These are phyloP conservation scores for Microcyclosporella mali DNA, from an alignment of 2,329 filamentous ascomycete species.

Conservation along the genomic window DNA sequence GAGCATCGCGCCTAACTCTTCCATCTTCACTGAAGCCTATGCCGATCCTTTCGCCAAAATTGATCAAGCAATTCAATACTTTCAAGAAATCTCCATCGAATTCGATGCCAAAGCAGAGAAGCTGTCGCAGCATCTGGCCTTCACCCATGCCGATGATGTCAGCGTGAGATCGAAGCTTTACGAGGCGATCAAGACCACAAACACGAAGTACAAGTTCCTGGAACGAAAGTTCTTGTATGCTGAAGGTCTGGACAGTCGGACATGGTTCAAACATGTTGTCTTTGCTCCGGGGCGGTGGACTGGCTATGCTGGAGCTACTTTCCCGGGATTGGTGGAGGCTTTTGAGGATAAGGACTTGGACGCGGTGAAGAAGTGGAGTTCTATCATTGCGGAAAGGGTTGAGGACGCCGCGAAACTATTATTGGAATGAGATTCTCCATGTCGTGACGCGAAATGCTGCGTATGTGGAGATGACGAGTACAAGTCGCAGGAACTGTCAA, in stretches of 20 bases:
- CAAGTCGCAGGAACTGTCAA: no score
- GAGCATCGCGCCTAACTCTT: constrained; percentile 23
- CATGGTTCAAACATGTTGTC: constrained; percentile 92
- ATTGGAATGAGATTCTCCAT: constrained; percentile 1
- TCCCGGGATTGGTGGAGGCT: constrained; percentile 58
- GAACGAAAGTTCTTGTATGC: constrained; percentile 75
- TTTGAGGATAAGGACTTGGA: constrained; percentile 45
- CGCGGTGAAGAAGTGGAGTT: constrained; percentile 38
- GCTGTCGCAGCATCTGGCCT: constrained; percentile 19
- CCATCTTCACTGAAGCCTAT: constrained; percentile 28
- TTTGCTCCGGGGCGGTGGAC: constrained; percentile 91
- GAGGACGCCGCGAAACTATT: constrained; percentile 18
- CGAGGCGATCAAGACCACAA: constrained; percentile 53
- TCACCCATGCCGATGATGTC: constrained; percentile 43
- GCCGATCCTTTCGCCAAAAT: constrained; percentile 38
- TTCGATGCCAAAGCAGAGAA: constrained; percentile 49
- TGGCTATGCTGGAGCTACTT: constrained; percentile 72
- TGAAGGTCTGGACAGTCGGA: constrained; percentile 67
- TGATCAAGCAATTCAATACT: constrained; percentile 43
- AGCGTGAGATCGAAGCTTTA: constrained; percentile 45
- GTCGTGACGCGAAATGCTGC: no score
- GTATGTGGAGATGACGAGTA: no score
- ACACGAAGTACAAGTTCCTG: constrained; percentile 75
- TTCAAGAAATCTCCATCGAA: constrained; percentile 42
- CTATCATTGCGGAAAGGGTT: constrained; percentile 33